phyloP scores from a whole-genome alignment of 139 green algal species.

The Chlamydomonas eustigma region DNA sequence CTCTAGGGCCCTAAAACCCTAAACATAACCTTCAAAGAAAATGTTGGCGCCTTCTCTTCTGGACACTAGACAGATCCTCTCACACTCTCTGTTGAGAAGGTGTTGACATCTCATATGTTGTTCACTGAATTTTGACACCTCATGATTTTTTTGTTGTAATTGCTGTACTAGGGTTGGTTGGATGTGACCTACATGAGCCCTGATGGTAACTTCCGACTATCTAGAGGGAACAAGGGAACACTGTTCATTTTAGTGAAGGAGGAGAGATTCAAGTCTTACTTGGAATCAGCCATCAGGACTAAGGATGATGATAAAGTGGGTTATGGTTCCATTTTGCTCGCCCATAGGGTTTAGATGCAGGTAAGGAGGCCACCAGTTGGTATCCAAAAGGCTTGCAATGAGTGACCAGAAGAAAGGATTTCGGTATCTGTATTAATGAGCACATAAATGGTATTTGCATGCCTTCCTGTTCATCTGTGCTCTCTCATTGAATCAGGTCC shows the following conservation, averaged over 20 bases:
- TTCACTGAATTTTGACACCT: too few relatives aligned
- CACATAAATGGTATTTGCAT: neutral
- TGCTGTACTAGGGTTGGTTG: conserved; percentile 21
- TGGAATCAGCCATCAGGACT: neutral
- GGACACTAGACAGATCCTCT: too few relatives aligned
- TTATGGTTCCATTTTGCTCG: neutral
- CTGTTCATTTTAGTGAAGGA: conserved; percentile 37
- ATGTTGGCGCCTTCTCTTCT: too few relatives aligned
- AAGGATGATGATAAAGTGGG: neutral
- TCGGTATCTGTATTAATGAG: neutral
- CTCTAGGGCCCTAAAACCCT: too few relatives aligned
- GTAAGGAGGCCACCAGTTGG: neutral
- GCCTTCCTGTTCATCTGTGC: neutral
- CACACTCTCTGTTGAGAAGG: too few relatives aligned
- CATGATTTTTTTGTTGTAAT: too few relatives aligned
- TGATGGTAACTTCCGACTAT: conserved; percentile 65
- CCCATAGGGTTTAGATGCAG: neutral
- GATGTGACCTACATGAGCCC: conserved; percentile 76
- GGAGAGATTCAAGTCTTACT: neutral
- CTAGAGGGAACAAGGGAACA: conserved; percentile 80
- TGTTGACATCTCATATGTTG: too few relatives aligned
- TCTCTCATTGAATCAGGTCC: neutral
- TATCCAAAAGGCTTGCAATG: neutral
- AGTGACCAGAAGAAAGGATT: neutral
- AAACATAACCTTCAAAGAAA: too few relatives aligned